Base-by-base conservation (phyloP, 768 basidiomycete genomes). In the Rhizopogon vulgaris region DNA sequence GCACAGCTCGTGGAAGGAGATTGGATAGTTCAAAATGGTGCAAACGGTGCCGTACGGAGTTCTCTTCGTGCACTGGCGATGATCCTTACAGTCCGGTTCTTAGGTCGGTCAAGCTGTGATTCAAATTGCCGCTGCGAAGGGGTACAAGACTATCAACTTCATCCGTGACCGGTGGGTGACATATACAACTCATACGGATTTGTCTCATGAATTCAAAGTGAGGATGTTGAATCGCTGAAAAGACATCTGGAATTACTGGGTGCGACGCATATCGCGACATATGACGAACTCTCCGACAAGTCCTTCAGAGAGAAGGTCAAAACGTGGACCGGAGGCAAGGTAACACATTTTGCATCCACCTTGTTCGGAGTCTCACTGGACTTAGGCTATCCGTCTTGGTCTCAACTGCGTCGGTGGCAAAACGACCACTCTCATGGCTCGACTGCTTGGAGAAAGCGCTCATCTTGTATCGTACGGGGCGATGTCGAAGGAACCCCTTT, bases 381-480 rank as follows among this genome's bases (percentile, higher is more conserved):
- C 7, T 27, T 32, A 77, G 76, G 62, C 60, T 12, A 72, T 80
- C 24, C 67, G 66, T 18, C 65, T 84, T 4, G 75, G 73, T 6
- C 69, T 84, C 22, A 83, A 83, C 57, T 82, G 82, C 56, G 75
- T 83, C 6, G 68, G 88, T 27, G 90, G 92, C 0, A 75, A 76
- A 46, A 74, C 82, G 40, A 90, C 89, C 0, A 80, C 79, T 0
- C 58, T 72, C 6, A 90, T 93, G 88, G 74, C 79, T 1, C 76
- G 81, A 46, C 69, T 87, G 7, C 72, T 94, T 0, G 85, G 84
- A 24, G 68, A 73, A 39, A 71, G 85, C 57, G 82, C 85, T 3
- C 85, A 87, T 56, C 75, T 93, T 11, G 84, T 93, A 7, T 90
- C 92, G 0, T 94, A 94, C 50, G 92, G 92, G 27, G 90, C 87